phyloP scores from a whole-genome alignment of 1,284 basidiomycete genomes.

The Abortiporus biennis region DNA sequence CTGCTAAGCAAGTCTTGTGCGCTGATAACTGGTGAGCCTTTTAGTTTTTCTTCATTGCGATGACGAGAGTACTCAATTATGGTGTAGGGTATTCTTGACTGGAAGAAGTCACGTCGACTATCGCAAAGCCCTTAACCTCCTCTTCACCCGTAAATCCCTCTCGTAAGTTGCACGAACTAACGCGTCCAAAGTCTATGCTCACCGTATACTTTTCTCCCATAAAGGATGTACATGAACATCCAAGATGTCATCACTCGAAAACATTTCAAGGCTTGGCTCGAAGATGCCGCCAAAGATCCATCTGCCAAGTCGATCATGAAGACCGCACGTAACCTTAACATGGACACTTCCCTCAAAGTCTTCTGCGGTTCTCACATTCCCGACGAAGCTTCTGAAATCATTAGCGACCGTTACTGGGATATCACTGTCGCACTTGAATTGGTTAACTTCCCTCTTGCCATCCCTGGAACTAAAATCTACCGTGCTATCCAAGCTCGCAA shows the following conservation, averaged over 20 bases:
- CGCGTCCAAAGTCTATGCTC: too few relatives aligned
- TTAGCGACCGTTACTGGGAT: constrained; percentile 93
- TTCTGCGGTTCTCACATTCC: constrained; percentile 93
- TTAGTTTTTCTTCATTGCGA: constrained; percentile 2
- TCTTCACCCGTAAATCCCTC: constrained; percentile 94
- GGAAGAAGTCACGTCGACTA: constrained; percentile 95
- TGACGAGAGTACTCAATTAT: constrained; percentile 5
- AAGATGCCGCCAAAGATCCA: constrained; percentile 40
- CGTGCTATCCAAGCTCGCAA: constrained; percentile 93
- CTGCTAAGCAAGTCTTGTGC: constrained; percentile 84
- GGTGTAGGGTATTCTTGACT: constrained; percentile 86
- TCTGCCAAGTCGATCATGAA: constrained; percentile 79
- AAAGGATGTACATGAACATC: constrained; percentile 80
- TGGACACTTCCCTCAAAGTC: constrained; percentile 94
- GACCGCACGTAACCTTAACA: constrained; percentile 89
- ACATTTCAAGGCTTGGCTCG: constrained; percentile 73
- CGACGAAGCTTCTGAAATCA: constrained; percentile 71
- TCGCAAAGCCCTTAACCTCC: constrained; percentile 83
- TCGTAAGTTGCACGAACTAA: constrained; percentile 62
- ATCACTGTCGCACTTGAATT: constrained; percentile 95
- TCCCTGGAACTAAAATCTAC: constrained; percentile 96
- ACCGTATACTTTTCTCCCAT: background rate
- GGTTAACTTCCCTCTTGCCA: constrained; percentile 96
- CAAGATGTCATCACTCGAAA: constrained; percentile 85
- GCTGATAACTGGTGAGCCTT: constrained; percentile 81